A percentile compares a stretch with the other conserved stretches of the same genome.
phyloP scores from a whole-genome alignment of 192 early-diverging fungal species.

The Linnemannia hyalina region DNA sequence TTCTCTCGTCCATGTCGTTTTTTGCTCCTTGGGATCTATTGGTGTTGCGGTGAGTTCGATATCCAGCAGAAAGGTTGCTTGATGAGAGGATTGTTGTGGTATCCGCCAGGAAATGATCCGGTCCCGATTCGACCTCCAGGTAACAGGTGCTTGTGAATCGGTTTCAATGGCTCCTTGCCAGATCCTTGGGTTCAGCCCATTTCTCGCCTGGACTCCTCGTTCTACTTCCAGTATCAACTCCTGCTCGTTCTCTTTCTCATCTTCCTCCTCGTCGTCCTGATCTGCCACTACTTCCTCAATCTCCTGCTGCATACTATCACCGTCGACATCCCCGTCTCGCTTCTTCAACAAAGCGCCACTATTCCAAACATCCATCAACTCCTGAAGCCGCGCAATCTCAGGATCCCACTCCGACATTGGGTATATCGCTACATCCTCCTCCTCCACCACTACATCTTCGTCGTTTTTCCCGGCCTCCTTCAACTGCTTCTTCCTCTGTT shows the following conservation, averaged over 20 bases:
- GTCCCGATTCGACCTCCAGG: conserved; percentile 45
- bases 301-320: neutral
- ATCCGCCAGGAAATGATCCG: conserved; percentile 29
- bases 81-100: neutral
- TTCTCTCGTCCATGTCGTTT: neutral
- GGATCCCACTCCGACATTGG: neutral
- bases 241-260: neutral
- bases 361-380: conserved; percentile 22
- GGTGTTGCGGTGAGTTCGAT: neutral
- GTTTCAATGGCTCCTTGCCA: conserved; percentile 15
- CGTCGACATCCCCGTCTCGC: neutral
- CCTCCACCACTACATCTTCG: neutral
- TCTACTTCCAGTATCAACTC: neutral
- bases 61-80: neutral
- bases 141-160: neutral
- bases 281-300: neutral
- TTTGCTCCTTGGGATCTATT: neutral
- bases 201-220: neutral
- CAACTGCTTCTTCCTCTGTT: neutral
- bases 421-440: neutral
- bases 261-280: neutral
- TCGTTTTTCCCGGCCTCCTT: neutral
- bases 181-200: conserved; percentile 14
- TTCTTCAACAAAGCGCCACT: neutral
- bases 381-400: conserved; percentile 5